A percentile compares a stretch with the other conserved stretches of the same genome.
Conservation (phyloP, 257 asterid genomes). For the Scutellaria galericulata region DNA sequence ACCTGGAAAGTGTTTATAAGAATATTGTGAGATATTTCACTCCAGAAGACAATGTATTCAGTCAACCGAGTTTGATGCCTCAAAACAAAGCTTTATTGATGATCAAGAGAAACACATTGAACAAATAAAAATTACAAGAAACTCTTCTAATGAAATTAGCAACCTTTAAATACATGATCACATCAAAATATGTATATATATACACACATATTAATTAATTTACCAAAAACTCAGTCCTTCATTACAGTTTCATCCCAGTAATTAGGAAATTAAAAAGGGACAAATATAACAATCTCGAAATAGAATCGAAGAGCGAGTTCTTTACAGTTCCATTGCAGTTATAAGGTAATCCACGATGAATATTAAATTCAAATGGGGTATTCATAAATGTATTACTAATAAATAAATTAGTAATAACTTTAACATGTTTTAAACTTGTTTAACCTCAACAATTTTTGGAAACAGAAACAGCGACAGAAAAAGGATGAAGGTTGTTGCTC, state of each 20-base stretch:
- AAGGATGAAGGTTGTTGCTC: not conserved
- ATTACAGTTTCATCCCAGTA: not conserved
- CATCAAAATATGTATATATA: not conserved
- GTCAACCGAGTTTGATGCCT: not conserved
- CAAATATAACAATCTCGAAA: no score
- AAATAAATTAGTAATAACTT: not conserved
- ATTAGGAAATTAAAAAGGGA: no score
- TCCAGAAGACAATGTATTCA: not conserved
- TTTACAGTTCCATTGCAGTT: not conserved
- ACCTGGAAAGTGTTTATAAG: slow-evolving; percentile 29
- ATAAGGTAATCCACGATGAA: not conserved
- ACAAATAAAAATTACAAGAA: slow-evolving; percentile 5
- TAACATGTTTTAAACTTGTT: slow-evolving; percentile 9
- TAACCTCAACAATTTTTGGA: not conserved
- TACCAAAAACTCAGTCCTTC: not conserved
- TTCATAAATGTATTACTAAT: not conserved
- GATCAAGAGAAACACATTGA: slow-evolving; percentile 14
- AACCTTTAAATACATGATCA: not conserved
- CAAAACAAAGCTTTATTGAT: not conserved
- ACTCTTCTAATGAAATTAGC: not conserved
- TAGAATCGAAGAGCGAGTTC: no score
- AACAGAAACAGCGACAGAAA: not conserved
- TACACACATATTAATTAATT: no score
- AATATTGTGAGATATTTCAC: slow-evolving; percentile 24
- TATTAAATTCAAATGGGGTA: not conserved